These are phyloP conservation scores for Vitis vinifera DNA, from an alignment of 164 flowering plant genomes.

Conservation along the genomic window DNA sequence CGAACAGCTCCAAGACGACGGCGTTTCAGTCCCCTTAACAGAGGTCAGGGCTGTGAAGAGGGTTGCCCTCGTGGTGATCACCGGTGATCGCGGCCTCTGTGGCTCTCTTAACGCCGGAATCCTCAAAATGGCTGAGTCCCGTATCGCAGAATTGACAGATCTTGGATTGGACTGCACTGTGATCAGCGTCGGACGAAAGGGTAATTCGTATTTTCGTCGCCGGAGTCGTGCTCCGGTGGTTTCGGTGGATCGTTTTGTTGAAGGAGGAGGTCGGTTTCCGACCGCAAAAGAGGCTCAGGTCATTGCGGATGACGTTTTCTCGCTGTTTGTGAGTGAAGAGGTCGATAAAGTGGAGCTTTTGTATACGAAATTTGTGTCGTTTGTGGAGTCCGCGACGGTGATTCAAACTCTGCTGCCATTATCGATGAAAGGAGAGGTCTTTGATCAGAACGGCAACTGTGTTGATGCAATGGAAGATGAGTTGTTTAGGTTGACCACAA, in stretches of 20 bases:
- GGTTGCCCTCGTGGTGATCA: conserved; percentile 81
- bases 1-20: conserved; percentile 63
- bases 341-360: conserved; percentile 92
- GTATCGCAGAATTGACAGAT: conserved; percentile 56
- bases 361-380: conserved; percentile 77
- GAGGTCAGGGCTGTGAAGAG: conserved; percentile 65
- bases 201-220: conserved; percentile 60
- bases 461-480: conserved; percentile 82
- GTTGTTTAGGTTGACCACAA: conserved; percentile 75
- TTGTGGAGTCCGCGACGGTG: conserved; percentile 75
- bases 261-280: conserved; percentile 50
- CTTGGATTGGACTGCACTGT: conserved; percentile 58
- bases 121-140: conserved; percentile 58
- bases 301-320: conserved; percentile 80
- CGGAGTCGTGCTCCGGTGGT: conserved; percentile 29
- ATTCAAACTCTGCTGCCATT: conserved; percentile 81
- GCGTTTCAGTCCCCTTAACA: conserved; percentile 66
- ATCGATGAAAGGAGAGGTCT: conserved; percentile 57
- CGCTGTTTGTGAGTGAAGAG: conserved; percentile 79
- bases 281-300: conserved; percentile 87
- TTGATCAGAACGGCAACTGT: conserved; percentile 66
- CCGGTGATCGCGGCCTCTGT: conserved; percentile 88
- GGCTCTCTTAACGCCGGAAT: conserved; percentile 70
- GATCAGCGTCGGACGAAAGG: conserved; percentile 84
- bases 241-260: conserved; percentile 56